Conservation (phyloP, 257 asterid species). For the Solanum sejunctum region DNA sequence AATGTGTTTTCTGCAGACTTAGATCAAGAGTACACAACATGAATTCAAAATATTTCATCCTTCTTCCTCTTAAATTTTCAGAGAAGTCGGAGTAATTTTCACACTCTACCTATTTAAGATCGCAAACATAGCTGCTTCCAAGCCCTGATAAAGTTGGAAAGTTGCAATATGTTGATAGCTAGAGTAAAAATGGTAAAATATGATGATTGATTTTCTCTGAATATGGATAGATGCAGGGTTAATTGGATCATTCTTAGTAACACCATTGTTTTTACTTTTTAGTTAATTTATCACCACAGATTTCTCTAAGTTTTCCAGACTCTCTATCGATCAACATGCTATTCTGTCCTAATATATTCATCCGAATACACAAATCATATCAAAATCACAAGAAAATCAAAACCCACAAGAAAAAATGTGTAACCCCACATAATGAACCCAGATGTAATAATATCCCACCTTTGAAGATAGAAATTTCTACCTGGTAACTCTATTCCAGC, state of each 20-base stretch:
- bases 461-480: no score
- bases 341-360: neutral
- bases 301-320: neutral
- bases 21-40: neutral
- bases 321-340: neutral
- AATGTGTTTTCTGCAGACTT: neutral
- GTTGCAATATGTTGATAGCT: neutral
- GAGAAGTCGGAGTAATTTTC: neutral
- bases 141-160: neutral
- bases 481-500: no score
- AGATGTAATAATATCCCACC: no score
- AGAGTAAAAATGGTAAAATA: neutral
- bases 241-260: neutral
- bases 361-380: neutral
- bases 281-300: neutral
- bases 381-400: no score
- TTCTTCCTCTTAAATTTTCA: neutral
- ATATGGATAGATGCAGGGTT: neutral
- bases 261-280: no score
- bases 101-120: neutral
- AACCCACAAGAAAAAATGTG: no score
- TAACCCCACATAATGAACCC: no score
- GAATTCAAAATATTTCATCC: neutral
- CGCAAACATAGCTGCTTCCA: neutral
- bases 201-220: neutral